phyloP scores from a whole-genome alignment of 2,329 filamentous ascomycete species.

The Penicillium sp. region DNA sequence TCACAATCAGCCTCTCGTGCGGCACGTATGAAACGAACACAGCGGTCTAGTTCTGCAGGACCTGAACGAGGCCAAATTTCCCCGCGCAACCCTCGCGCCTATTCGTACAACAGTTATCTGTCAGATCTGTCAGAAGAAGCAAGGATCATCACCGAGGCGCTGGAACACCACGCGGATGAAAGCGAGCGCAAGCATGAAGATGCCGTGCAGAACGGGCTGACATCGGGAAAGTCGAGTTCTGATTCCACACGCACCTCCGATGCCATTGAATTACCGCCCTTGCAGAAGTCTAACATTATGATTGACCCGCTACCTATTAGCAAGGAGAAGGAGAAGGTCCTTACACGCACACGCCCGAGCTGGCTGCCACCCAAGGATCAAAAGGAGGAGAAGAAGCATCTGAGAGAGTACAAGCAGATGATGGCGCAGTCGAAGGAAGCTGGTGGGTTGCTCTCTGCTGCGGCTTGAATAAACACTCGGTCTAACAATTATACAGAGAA shows the following conservation, averaged over 20 bases:
- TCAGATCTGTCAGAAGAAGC: slow-evolving; percentile 64
- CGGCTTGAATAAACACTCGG: neutral
- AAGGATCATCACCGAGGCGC: slow-evolving; percentile 60
- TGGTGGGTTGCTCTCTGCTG: slow-evolving; percentile 44
- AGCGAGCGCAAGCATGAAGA: slow-evolving; percentile 51
- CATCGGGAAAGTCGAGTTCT: slow-evolving; percentile 41
- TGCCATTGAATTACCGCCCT: slow-evolving; percentile 58
- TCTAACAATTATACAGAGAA: slow-evolving; percentile 47
- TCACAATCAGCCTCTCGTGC: slow-evolving; percentile 34
- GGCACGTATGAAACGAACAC: slow-evolving; percentile 36
- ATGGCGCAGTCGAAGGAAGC: slow-evolving; percentile 64
- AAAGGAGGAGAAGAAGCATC: slow-evolving; percentile 84
- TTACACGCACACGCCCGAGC: slow-evolving; percentile 68
- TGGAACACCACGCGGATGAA: slow-evolving; percentile 62
- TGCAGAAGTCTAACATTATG: slow-evolving; percentile 66
- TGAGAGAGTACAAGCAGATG: slow-evolving; percentile 72
- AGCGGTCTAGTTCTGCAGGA: slow-evolving; percentile 46
- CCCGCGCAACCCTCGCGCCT: slow-evolving; percentile 52
- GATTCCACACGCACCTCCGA: slow-evolving; percentile 44
- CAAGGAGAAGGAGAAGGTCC: slow-evolving; percentile 67
- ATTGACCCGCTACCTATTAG: slow-evolving; percentile 69
- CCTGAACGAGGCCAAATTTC: slow-evolving; percentile 47
- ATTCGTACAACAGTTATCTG: slow-evolving; percentile 63
- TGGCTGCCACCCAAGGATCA: slow-evolving; percentile 74
- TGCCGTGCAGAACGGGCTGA: slow-evolving; percentile 50